Base-by-base conservation (phyloP, 1,284 basidiomycete species). In the Inonotus hispidus region DNA sequence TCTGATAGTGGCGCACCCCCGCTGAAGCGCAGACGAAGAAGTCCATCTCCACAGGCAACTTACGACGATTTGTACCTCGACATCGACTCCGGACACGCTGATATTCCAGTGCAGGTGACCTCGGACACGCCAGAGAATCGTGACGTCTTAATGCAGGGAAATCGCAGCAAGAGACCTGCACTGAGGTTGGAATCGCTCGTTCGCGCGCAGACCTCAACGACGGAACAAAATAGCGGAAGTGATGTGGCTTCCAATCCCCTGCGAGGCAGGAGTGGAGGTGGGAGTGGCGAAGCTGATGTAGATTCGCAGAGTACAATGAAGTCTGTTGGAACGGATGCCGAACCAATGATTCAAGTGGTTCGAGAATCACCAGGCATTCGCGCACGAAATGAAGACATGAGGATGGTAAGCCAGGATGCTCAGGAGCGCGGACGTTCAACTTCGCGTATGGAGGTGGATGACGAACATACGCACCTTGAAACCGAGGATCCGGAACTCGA, bases 181-280 rank as follows among this genome's bases (percentile, higher is more conserved):
- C 32, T 32, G 6, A 65, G 5, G 19, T 55, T 58, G 0, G 68
- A 65, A 59, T 66, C 49, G 65, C 23, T 14, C 67, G 66, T 27
- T 66, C 52, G 21, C 2, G 16, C 41, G 3, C 41, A 21, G 47
- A 70, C 65, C 45, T 63, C 45, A n/a, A 68, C 47, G 1, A 25
- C 47, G 23, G 47, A 49, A 6, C 14, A 10, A 58, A 37, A 68
- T 61, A 64, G 65, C 68, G 10, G 57, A 41, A 21, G 19, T n/a
- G 19, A 1, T 13, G 41, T n/a, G 41, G 41, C 41, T 6, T 43
- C 19, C 41, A 7, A n/a, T 37, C 39, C 13, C 32, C 35, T 39
- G 23, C 10, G 32, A 13, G 16, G 19, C 16, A 52, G 19, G 19
- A n/a, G 23, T 25, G 49, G 49, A 19, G 32, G 32, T 37, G n/a